Evolutionary conservation across 164 flowering plant genomes (phyloP).

Genomic region (Vitis rotundifolia): DNA sequence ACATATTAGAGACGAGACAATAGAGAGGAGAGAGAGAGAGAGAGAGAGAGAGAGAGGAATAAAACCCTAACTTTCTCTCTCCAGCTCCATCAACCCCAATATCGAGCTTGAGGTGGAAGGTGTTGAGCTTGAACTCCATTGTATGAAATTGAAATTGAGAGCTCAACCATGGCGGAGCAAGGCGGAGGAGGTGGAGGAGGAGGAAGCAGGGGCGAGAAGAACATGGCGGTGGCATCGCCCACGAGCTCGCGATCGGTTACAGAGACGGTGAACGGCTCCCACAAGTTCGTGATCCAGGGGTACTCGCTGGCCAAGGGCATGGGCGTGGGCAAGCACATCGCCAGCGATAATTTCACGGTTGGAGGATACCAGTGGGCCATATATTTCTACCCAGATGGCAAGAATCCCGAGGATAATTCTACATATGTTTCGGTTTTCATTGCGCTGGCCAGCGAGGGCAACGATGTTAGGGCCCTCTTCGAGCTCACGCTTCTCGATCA

Average conservation of each 20-base stretch:
- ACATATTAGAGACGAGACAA: too few relatives aligned
- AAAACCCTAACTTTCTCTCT: too few relatives aligned
- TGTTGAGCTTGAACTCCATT: too few relatives aligned
- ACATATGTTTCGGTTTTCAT: conserved; percentile 85
- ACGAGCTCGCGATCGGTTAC: conserved; percentile 77
- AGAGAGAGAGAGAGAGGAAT: too few relatives aligned
- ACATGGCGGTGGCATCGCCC: conserved; percentile 27
- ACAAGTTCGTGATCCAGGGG: conserved; percentile 76
- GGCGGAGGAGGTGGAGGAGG: too few relatives aligned
- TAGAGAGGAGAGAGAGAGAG: too few relatives aligned
- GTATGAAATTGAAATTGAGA: too few relatives aligned
- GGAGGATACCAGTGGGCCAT: conserved; percentile 91
- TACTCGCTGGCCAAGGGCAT: conserved; percentile 88
- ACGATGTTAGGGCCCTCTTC: conserved; percentile 71
- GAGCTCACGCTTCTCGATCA: conserved; percentile 87
- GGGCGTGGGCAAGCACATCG: conserved; percentile 87
- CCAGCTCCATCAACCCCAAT: too few relatives aligned
- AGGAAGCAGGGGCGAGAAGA: too few relatives aligned
- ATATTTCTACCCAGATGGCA: conserved; percentile 74
- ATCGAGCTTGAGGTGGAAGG: too few relatives aligned
- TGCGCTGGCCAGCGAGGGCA: conserved; percentile 89
- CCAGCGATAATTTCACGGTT: conserved; percentile 77
- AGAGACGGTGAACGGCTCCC: conserved; percentile 71
- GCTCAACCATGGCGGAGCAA: too few relatives aligned
- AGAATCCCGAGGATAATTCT: conserved; percentile 85